A percentile compares a stretch with the other conserved stretches of the same genome.
Evolutionary conservation across 805 yeast species (phyloP).

Genomic region (Candida michaelii): DNA sequence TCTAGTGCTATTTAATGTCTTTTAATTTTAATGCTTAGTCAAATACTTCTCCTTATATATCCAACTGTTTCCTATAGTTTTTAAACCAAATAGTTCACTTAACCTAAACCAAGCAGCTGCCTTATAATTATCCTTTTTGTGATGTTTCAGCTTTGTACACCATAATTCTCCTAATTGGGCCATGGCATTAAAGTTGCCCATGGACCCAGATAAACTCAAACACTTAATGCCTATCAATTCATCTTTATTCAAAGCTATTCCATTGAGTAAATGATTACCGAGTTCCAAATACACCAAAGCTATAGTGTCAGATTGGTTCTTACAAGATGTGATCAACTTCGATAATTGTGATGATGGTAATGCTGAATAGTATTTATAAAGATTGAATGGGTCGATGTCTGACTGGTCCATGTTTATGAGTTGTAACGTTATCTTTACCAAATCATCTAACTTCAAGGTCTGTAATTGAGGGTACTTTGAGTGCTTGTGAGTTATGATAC

Average conservation of each 20-base stretch:
- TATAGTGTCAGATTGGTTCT: slow-evolving; percentile 40
- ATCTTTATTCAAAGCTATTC: slow-evolving; percentile 55
- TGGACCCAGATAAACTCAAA: slow-evolving; percentile 61
- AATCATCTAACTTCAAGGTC: slow-evolving; percentile 27
- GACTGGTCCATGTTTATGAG: slow-evolving; percentile 21
- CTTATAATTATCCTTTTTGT: slow-evolving; percentile 56
- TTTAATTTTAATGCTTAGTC: slow-evolving; percentile 10
- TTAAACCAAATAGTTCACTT: slow-evolving; percentile 62
- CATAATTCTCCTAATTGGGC: slow-evolving; percentile 69
- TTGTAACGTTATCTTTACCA: slow-evolving; percentile 25
- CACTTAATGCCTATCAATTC: slow-evolving; percentile 57
- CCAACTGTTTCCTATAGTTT: slow-evolving; percentile 70
- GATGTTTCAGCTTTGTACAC: slow-evolving; percentile 52
- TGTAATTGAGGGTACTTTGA: slow-evolving; percentile 25
- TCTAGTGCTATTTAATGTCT: too few species aligned
- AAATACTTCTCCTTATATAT: slow-evolving; percentile 68
- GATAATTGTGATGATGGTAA: slow-evolving; percentile 24
- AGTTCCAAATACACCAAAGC: slow-evolving; percentile 59
- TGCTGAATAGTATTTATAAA: slow-evolving; percentile 24
- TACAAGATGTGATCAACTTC: slow-evolving; percentile 33
- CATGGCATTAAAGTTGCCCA: slow-evolving; percentile 71
- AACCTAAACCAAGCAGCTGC: slow-evolving; percentile 73
- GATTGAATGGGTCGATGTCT: slow-evolving; percentile 26
- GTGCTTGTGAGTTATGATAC: slow-evolving; percentile 22
- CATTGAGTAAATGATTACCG: slow-evolving; percentile 56